Percentiles rank a stretch among this genome's conserved stretches.
phyloP scores from a whole-genome alignment of 257 asterid genomes.

The Linaria vulgaris region DNA sequence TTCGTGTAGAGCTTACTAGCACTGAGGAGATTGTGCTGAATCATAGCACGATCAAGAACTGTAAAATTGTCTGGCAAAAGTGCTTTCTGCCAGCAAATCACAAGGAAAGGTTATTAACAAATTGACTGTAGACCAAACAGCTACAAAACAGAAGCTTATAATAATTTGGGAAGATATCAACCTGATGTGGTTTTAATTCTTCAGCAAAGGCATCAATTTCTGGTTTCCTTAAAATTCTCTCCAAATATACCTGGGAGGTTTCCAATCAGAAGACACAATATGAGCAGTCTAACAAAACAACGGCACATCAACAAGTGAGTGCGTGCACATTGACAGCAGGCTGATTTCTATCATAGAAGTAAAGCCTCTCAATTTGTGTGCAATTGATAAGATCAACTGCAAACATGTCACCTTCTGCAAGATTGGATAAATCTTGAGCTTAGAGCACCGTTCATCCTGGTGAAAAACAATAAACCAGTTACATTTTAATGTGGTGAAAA shows the following conservation, averaged over 20 bases:
- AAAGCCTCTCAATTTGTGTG: constrained; percentile 6
- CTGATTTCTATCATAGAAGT: constrained; percentile 13
- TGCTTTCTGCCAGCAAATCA: constrained; percentile 69
- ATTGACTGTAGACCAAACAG: constrained; percentile 10
- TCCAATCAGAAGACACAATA: constrained; percentile 22
- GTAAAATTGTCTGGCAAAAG: constrained; percentile 87
- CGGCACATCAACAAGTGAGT: not conserved
- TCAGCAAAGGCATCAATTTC: constrained; percentile 98
- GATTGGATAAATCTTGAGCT: constrained; percentile 87
- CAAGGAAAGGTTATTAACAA: constrained; percentile 11
- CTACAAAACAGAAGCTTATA: constrained; percentile 15
- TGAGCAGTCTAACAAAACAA: constrained; percentile 16
- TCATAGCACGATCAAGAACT: constrained; percentile 98
- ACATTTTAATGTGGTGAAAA: constrained; percentile 16
- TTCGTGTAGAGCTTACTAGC: constrained; percentile 97
- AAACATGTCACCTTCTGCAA: constrained; percentile 79
- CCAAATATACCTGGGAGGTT: constrained; percentile 79
- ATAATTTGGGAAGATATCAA: constrained; percentile 24
- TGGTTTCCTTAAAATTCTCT: constrained; percentile 91
- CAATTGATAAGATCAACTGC: constrained; percentile 20
- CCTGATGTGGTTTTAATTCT: constrained; percentile 99
- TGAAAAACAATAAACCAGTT: constrained; percentile 20
- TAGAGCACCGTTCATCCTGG: constrained; percentile 99
- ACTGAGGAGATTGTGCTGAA: constrained; percentile 95
- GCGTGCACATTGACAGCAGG: constrained; percentile 2